Conservation (phyloP, 352 stramenopile genomes). For the Pythium dissimile region DNA sequence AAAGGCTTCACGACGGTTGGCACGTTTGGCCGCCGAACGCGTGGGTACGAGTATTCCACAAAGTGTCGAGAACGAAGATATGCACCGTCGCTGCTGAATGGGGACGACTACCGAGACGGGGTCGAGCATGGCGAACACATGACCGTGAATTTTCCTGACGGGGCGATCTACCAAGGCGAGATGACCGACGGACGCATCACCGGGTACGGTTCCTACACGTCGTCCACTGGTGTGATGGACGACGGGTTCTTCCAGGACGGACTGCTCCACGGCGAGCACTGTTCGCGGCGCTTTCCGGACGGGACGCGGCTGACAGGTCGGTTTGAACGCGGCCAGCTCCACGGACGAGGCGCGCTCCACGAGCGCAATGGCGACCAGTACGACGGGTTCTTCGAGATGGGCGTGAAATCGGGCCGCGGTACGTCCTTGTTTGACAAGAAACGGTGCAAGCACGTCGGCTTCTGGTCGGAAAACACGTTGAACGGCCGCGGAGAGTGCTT, state of each 20-base stretch:
- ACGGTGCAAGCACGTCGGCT: slow-evolving; percentile 47
- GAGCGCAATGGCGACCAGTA: slow-evolving; percentile 53
- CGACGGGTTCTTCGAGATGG: slow-evolving; percentile 57
- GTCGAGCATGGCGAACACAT: slow-evolving; percentile 46
- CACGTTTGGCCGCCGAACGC: slow-evolving; percentile 41
- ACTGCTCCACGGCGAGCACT: slow-evolving; percentile 45
- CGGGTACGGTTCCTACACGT: slow-evolving; percentile 51
- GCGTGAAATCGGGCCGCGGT: slow-evolving; percentile 40
- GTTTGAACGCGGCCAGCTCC: slow-evolving; percentile 44
- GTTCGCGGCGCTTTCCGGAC: slow-evolving; percentile 43
- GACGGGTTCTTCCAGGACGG: slow-evolving; percentile 63
- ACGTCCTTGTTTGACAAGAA: slow-evolving; percentile 34
- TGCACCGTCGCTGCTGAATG: slow-evolving; percentile 41
- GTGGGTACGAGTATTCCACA: slow-evolving; percentile 41
- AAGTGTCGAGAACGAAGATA: slow-evolving; percentile 34
- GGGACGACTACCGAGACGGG: slow-evolving; percentile 45
- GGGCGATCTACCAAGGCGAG: slow-evolving; percentile 58
- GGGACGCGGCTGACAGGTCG: slow-evolving; percentile 39
- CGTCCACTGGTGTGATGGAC: slow-evolving; percentile 57
- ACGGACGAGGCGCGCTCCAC: slow-evolving; percentile 34
- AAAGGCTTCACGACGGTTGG: slow-evolving; percentile 46
- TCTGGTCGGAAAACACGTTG: slow-evolving; percentile 66
- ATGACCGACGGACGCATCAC: slow-evolving; percentile 59
- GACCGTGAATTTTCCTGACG: slow-evolving; percentile 53
- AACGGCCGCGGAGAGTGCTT: slow-evolving; percentile 57